phyloP scores from a whole-genome alignment of 1,284 basidiomycete genomes.

The Polyporus tsugae region DNA sequence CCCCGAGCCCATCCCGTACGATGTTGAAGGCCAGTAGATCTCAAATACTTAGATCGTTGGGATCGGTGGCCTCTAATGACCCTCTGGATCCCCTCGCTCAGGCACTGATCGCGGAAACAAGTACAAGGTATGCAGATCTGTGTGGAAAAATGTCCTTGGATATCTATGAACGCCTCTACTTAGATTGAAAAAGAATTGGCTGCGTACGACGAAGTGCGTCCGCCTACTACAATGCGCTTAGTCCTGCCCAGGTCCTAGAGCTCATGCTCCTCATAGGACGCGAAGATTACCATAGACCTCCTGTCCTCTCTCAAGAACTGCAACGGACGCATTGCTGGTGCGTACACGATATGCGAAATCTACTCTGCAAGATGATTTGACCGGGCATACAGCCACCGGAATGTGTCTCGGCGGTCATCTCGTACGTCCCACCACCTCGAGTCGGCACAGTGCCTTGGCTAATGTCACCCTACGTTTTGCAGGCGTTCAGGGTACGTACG shows the following conservation, averaged over 20 bases:
- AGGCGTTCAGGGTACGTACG: slow-evolving; percentile 64
- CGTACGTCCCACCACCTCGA: slow-evolving; percentile 49
- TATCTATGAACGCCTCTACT: not conserved
- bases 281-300: slow-evolving; percentile 79
- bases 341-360: slow-evolving; percentile 31
- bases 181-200: slow-evolving; percentile 86
- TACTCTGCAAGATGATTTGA: not conserved
- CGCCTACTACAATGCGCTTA: not conserved
- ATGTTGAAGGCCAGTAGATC: slow-evolving; percentile 70
- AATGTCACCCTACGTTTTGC: not conserved
- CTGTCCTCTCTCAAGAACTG: slow-evolving; percentile 79
- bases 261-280: slow-evolving; percentile 60
- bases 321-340: slow-evolving; percentile 88
- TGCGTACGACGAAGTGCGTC: slow-evolving; percentile 82
- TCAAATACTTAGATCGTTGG: not conserved
- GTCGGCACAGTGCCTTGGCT: not conserved
- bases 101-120: slow-evolving; percentile 88
- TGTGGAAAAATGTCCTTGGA: not conserved
- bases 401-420: slow-evolving; percentile 90
- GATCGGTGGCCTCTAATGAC: slow-evolving; percentile 4
- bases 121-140: slow-evolving; percentile 71
- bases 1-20: slow-evolving; percentile 87
- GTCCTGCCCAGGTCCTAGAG: not conserved
- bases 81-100: slow-evolving; percentile 30
- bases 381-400: slow-evolving; percentile 65